Base-by-base conservation (phyloP, 192 early-diverging fungal species). In the Backusella circina region DNA sequence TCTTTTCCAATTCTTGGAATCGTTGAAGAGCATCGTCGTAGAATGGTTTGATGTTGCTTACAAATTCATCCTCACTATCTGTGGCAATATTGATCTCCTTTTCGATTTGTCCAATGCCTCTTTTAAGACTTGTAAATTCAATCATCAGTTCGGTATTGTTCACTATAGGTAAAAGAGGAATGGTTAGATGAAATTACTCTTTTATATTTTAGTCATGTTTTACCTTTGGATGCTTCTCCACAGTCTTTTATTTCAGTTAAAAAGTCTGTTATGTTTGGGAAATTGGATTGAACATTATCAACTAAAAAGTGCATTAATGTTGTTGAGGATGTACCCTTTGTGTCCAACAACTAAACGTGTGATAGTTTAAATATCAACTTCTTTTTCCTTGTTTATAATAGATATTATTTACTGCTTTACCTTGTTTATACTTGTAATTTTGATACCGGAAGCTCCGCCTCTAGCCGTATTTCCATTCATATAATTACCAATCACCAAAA, bases 381-480 rank as follows among this genome's bases (percentile, higher is more conserved):
- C 10, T 31, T 12, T n/a, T 6, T 13, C 6, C 28, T 30, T 31
- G 9, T 67, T n/a, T n/a, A 31, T 1, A 28, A 9, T 13, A n/a
- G n/a, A n/a, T 54, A 41, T 41, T 16, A 4, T 31, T 67, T 77
- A n/a, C n/a, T n/a, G n/a, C n/a, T n/a, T n/a, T n/a, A 88, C 85
- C 77, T 93, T 93, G 71, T 95, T 95, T 16, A 95, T 90, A 84
- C 93, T 94, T 9, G 87, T 85, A 77, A 94, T 92, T 79, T 89
- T 91, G 73, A 94, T 91, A 3, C 93, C 94, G 83, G 91, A 95
- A 1, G 94, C 94, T 7, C 93, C 93, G 28, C 94, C 94, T 39
- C 92, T 89, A 80, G 89, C 87, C 0, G 90, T 87, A 4, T 84
- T 84, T 0, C 93, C 93, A 77, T 95, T 95, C 91, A 95, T 90